A percentile compares a stretch with the other conserved stretches of the same genome.
Evolutionary conservation across 2,329 filamentous ascomycete genomes (phyloP).

Genomic region (Fusarium sp.): DNA sequence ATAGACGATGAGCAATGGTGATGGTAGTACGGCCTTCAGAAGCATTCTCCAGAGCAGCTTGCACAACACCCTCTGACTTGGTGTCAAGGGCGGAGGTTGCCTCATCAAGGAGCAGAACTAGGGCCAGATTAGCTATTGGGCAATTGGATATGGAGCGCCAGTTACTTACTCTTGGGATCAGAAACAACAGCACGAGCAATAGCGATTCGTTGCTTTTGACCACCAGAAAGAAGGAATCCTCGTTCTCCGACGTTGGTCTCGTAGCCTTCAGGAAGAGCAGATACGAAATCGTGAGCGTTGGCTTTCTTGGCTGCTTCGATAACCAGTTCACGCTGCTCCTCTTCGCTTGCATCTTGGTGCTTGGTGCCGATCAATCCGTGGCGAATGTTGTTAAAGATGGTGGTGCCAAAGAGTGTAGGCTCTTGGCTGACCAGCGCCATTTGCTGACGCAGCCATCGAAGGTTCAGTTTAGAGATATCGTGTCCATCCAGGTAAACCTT

Average conservation of each 20-base stretch:
- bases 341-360: slow-evolving; percentile 74
- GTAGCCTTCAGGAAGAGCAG: slow-evolving; percentile 85
- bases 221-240: slow-evolving; percentile 91
- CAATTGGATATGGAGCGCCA: neutral
- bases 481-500: slow-evolving; percentile 84
- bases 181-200: slow-evolving; percentile 92
- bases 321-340: slow-evolving; percentile 78
- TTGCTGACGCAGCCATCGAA: slow-evolving; percentile 91
- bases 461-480: slow-evolving; percentile 84
- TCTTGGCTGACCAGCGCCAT: slow-evolving; percentile 95
- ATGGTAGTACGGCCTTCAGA: slow-evolving; percentile 92
- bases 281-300: slow-evolving; percentile 95
- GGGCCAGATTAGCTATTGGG: slow-evolving; percentile 19
- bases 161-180: slow-evolving; percentile 78
- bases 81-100: slow-evolving; percentile 95
- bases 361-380: slow-evolving; percentile 89
- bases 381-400: slow-evolving; percentile 90
- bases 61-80: slow-evolving; percentile 93
- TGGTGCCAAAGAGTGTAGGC: slow-evolving; percentile 88
- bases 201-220: slow-evolving; percentile 96
- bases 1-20: slow-evolving; percentile 93
- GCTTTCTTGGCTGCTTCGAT: slow-evolving; percentile 88
- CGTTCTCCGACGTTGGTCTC: slow-evolving; percentile 96
- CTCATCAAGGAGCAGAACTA: slow-evolving; percentile 89
- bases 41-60: slow-evolving; percentile 90